Evolutionary conservation across 2,329 filamentous ascomycete genomes (phyloP).

Genomic region (Colletotrichum sp.): DNA sequence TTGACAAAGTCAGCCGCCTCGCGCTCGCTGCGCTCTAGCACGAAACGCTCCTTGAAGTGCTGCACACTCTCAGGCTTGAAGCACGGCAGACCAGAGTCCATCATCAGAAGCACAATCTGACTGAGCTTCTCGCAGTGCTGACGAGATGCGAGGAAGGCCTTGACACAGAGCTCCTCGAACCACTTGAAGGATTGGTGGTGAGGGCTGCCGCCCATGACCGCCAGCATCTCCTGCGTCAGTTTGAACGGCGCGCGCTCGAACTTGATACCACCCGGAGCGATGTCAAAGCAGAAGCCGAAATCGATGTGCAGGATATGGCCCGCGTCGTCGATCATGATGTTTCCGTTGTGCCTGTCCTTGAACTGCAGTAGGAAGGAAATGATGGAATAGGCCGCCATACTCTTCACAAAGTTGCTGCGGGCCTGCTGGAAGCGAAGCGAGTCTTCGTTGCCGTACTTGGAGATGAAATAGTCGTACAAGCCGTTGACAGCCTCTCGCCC

Average conservation of each 20-base stretch:
- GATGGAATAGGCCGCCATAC: conserved; percentile 97
- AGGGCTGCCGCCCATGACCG: conserved; percentile 93
- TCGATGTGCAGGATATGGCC: conserved; percentile 99
- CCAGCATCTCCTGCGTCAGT: conserved; percentile 94
- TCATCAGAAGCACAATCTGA: conserved; percentile 92
- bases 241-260: conserved; percentile 99
- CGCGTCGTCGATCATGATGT: conserved; percentile 98
- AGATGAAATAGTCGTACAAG: conserved; percentile 97
- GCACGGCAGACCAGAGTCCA: conserved; percentile 93
- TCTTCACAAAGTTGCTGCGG: conserved; percentile 97
- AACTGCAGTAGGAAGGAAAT: conserved; percentile 97
- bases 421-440: conserved; percentile 94
- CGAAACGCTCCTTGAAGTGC: conserved; percentile 92
- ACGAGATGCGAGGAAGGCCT: conserved; percentile 88
- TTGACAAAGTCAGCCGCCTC: conserved; percentile 96
- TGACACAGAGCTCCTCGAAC: conserved; percentile 96
- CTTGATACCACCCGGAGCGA: conserved; percentile 93
- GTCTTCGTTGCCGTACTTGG: conserved; percentile 96
- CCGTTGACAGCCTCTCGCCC: conserved; percentile 97
- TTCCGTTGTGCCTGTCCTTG: conserved; percentile 98
- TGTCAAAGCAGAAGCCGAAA: conserved; percentile 99
- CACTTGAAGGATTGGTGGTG: conserved; percentile 89
- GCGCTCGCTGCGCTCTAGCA: conserved; percentile 86
- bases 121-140: conserved; percentile 88
- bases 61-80: conserved; percentile 96